phyloP scores from a whole-genome alignment of 2,329 filamentous ascomycete species.

The Aspergillus niger region DNA sequence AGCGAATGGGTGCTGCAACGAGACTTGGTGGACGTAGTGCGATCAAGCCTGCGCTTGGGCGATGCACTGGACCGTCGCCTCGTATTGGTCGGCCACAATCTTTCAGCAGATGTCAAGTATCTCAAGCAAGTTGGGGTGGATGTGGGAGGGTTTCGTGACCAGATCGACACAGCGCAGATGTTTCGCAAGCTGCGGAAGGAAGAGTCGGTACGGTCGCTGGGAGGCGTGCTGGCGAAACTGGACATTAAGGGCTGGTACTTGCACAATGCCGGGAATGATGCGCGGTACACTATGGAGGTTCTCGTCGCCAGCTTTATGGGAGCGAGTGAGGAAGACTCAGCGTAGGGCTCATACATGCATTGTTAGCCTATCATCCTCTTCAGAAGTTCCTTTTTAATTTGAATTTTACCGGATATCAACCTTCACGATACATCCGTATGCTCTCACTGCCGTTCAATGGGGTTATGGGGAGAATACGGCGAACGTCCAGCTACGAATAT shows the following conservation, averaged over 20 bases:
- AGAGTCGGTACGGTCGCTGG: slow-evolving; percentile 58
- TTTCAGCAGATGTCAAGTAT: slow-evolving; percentile 67
- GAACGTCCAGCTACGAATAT: no score
- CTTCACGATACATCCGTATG: no score
- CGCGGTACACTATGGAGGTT: slow-evolving; percentile 73
- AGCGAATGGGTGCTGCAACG: slow-evolving; percentile 57
- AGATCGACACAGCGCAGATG: slow-evolving; percentile 72
- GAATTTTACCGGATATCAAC: no score
- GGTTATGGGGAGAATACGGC: no score
- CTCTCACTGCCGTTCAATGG: no score
- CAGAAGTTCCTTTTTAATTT: no score
- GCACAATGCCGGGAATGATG: slow-evolving; percentile 90
- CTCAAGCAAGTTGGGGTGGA: slow-evolving; percentile 64
- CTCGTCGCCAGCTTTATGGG: slow-evolving; percentile 58
- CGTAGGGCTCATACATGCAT: neutral
- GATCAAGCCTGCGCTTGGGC: slow-evolving; percentile 56
- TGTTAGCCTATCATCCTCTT: neutral
- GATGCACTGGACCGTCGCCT: slow-evolving; percentile 55
- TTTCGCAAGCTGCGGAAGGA: slow-evolving; percentile 65
- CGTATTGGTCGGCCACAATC: slow-evolving; percentile 78
- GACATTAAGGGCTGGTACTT: slow-evolving; percentile 64
- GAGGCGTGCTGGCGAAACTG: slow-evolving; percentile 63
- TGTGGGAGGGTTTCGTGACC: slow-evolving; percentile 57
- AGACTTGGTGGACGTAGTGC: slow-evolving; percentile 51
- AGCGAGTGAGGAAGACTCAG: neutral